These are phyloP conservation scores for Phyllosticta paracitricarpa DNA, from an alignment of 2,329 filamentous ascomycete species.

Conservation along the genomic window DNA sequence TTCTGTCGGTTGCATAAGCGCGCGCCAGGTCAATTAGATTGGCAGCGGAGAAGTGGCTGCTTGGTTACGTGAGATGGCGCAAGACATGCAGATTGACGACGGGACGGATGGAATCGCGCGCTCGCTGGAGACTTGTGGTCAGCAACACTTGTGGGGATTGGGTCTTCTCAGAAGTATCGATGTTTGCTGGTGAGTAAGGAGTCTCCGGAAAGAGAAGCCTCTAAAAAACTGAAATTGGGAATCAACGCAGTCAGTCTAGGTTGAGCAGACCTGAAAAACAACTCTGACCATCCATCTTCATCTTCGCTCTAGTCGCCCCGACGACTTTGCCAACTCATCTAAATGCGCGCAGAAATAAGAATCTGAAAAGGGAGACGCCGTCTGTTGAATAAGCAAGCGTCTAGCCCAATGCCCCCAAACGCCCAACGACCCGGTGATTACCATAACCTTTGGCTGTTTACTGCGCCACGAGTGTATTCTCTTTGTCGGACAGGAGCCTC, in stretches of 20 bases:
- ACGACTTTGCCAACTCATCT: not conserved
- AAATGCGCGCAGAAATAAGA: not conserved
- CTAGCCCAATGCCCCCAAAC: not conserved
- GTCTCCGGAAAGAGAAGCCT: not conserved
- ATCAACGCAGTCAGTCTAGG: not conserved
- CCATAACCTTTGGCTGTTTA: not conserved
- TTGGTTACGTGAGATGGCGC: not conserved
- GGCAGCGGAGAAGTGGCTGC: not conserved
- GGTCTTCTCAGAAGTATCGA: not conserved
- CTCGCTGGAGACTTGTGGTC: not conserved
- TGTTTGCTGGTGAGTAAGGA: not conserved
- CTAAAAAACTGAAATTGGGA: not conserved
- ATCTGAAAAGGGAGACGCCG: not conserved
- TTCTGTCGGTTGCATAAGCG: not conserved
- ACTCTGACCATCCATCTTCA: not conserved
- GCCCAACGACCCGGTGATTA: not conserved
- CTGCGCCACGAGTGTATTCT: not conserved
- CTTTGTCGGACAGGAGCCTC: no score
- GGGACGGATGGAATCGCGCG: not conserved
- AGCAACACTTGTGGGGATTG: no score
- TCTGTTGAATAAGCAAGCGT: conserved; percentile 4
- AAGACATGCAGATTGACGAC: not conserved
- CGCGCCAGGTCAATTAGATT: not conserved
- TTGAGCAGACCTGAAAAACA: not conserved
- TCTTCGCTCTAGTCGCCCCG: not conserved